Conservation (phyloP, 2,329 filamentous ascomycete species). For the Trichoderma breve region DNA sequence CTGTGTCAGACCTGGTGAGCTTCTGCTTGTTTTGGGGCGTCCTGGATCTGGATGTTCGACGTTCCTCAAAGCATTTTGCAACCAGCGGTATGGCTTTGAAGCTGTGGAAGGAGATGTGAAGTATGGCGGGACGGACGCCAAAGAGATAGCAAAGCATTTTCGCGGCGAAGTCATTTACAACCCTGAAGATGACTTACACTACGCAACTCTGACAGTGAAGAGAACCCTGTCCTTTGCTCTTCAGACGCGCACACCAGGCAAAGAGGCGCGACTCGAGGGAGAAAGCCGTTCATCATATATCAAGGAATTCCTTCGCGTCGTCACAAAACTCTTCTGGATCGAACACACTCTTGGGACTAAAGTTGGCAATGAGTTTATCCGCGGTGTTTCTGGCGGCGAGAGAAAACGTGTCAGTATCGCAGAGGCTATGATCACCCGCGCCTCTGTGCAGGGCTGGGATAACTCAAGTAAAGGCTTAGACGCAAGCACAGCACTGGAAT, state of each 20-base stretch:
- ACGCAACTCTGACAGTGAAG: conserved; percentile 65
- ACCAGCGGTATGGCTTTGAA: conserved; percentile 64
- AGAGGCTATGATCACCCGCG: conserved; percentile 59
- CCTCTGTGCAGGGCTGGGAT: conserved; percentile 69
- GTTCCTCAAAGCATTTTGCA: conserved; percentile 68
- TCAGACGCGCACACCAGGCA: conserved; percentile 58
- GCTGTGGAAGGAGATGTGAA: conserved; percentile 63
- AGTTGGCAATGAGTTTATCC: conserved; percentile 67
- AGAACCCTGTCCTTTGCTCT: conserved; percentile 67
- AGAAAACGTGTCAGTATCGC: conserved; percentile 74
- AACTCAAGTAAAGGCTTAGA: conserved; percentile 72
- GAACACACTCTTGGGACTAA: conserved; percentile 67
- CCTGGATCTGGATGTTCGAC: conserved; percentile 70
- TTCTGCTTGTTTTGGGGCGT: conserved; percentile 65
- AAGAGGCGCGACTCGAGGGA: conserved; percentile 52
- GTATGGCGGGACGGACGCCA: conserved; percentile 52
- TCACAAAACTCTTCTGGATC: conserved; percentile 70
- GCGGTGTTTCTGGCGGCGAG: conserved; percentile 61
- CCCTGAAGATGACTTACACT: conserved; percentile 70
- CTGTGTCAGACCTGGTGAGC: conserved; percentile 68
- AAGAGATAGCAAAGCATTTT: conserved; percentile 51
- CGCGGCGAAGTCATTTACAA: conserved; percentile 63
- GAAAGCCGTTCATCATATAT: conserved; percentile 57
- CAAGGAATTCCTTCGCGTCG: conserved; percentile 54
- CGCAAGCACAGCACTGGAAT: conserved; percentile 70